Percentiles rank a stretch among this genome's conserved stretches.
phyloP scores from a whole-genome alignment of 2,329 filamentous ascomycete species.

The Ceratocystis smalleyi region DNA sequence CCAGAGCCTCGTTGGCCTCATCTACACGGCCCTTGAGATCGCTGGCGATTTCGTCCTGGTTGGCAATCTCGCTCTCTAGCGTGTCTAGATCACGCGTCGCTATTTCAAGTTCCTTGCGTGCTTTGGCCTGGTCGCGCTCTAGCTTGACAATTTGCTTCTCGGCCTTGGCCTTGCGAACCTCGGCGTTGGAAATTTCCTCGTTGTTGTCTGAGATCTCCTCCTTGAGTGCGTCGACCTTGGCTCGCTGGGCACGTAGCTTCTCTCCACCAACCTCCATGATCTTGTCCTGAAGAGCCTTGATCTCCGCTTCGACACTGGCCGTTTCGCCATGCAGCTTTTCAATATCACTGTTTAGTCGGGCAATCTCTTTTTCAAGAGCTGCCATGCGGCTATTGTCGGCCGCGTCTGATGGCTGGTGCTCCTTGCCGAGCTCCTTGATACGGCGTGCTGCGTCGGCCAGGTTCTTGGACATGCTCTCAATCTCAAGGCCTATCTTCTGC shows the following conservation, averaged over 20 bases:
- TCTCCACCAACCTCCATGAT: constrained; percentile 98
- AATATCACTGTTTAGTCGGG: constrained; percentile 59
- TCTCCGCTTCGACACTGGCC: constrained; percentile 80
- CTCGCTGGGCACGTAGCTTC: constrained; percentile 74
- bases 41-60: constrained; percentile 60
- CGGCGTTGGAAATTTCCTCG: constrained; percentile 71
- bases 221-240: constrained; percentile 78
- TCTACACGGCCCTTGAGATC: constrained; percentile 59
- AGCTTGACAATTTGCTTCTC: constrained; percentile 85
- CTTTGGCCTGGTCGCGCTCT: constrained; percentile 65
- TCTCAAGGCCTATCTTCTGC: constrained; percentile 77
- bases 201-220: constrained; percentile 66
- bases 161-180: constrained; percentile 79
- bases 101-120: constrained; percentile 60
- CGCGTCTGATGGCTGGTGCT: constrained; percentile 59
- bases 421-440: constrained; percentile 66
- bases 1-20: constrained; percentile 64
- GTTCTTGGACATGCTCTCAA: constrained; percentile 75
- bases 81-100: constrained; percentile 58
- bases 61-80: constrained; percentile 62
- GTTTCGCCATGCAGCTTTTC: constrained; percentile 69
- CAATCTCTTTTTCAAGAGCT: constrained; percentile 62
- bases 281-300: constrained; percentile 82
- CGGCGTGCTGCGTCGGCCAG: constrained; percentile 70
- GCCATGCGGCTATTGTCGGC: constrained; percentile 60